Conservation (phyloP, 2,329 filamentous ascomycete genomes). For the Nemania sp. region DNA sequence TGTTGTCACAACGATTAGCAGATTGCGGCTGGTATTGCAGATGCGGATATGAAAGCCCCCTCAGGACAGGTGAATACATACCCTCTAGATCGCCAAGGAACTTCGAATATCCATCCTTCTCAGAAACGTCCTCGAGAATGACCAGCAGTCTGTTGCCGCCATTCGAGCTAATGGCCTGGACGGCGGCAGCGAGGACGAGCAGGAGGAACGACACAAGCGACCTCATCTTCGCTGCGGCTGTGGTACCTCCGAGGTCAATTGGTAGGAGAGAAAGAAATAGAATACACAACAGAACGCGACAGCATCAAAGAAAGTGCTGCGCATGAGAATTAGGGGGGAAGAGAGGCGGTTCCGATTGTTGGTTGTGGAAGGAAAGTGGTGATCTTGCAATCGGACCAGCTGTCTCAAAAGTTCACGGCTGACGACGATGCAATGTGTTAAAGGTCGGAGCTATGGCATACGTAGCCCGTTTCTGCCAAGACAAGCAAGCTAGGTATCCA, state of each 20-base stretch:
- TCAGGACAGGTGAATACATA: constrained; percentile 58
- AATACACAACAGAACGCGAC: constrained; percentile 36
- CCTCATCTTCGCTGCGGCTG: constrained; percentile 81
- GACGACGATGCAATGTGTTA: constrained; percentile 2
- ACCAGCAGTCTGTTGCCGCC: constrained; percentile 88
- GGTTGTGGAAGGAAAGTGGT: constrained; percentile 6
- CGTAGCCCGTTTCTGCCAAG: constrained; percentile 52
- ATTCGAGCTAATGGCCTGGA: constrained; percentile 80
- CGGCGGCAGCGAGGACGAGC: constrained; percentile 73
- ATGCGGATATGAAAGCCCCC: too few relatives aligned
- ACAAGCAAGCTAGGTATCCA: constrained; percentile 24
- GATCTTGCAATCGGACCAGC: constrained; percentile 34
- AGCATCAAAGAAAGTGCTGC: constrained; percentile 40
- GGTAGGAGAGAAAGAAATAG: constrained; percentile 29
- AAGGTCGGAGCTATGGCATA: constrained; percentile 47
- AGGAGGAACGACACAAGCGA: constrained; percentile 78
- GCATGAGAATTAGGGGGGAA: constrained; percentile 42
- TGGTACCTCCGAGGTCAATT: constrained; percentile 36
- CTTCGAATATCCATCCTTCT: constrained; percentile 85
- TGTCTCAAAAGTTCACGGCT: constrained; percentile 39
- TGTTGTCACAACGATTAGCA: constrained; percentile 55
- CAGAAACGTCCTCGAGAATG: constrained; percentile 82
- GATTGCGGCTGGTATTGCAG: background rate
- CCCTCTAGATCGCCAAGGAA: constrained; percentile 80
- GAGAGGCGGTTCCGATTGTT: constrained; percentile 5